A percentile compares a stretch with the other conserved stretches of the same genome.
phyloP scores from a whole-genome alignment of 1,139 yeast species.

The Kodamaea anthophila region DNA sequence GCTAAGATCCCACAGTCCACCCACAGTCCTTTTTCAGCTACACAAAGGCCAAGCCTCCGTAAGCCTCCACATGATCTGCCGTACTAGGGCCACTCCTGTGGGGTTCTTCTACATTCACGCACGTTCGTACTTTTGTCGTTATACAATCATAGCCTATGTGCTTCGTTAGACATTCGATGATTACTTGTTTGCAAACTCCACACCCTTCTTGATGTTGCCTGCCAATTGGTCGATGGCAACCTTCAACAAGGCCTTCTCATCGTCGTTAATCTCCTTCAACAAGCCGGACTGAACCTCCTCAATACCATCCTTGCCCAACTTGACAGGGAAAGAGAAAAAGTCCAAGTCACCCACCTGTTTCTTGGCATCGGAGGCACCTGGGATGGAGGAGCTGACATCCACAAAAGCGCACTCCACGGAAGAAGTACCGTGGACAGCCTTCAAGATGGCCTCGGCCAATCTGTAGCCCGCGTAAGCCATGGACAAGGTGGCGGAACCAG shows the following conservation, averaged over 20 bases:
- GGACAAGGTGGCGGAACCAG: constrained; percentile 97
- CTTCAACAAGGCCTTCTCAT: constrained; percentile 70
- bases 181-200: constrained; percentile 16
- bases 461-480: constrained; percentile 99
- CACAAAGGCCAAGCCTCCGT: no score
- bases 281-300: constrained; percentile 48
- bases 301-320: constrained; percentile 86
- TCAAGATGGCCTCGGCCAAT: constrained; percentile 82
- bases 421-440: constrained; percentile 49
- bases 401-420: constrained; percentile 75
- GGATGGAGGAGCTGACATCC: constrained; percentile 35
- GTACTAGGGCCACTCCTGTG: no score
- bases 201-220: constrained; percentile 39
- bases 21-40: no score
- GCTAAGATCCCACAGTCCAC: no score
- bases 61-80: no score
- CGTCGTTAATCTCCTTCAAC: constrained; percentile 50
- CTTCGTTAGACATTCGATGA: no score
- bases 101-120: no score
- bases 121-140: no score
- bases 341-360: constrained; percentile 69
- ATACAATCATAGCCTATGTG: no score
- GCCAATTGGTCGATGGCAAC: constrained; percentile 81
- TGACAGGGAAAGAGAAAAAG: constrained; percentile 89
- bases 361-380: constrained; percentile 75